Percentiles rank a stretch among this genome's conserved stretches.
phyloP scores from a whole-genome alignment of 108 stramenopile genomes.

The Hondaea fermentalgiana region DNA sequence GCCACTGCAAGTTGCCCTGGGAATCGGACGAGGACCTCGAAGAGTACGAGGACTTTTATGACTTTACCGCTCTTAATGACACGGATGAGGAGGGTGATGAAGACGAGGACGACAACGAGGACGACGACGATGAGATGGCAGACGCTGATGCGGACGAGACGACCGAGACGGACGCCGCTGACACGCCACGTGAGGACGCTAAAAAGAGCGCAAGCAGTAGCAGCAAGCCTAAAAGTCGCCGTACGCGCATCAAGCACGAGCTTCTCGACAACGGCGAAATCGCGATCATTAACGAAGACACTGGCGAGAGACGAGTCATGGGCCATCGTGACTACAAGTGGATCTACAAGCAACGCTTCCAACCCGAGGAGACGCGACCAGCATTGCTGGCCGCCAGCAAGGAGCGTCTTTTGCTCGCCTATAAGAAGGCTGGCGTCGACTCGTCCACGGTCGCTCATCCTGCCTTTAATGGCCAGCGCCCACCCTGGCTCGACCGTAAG shows the following conservation, averaged over 20 bases:
- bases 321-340: neutral
- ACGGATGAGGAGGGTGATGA: neutral
- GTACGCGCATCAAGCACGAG: neutral
- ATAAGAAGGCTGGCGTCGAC: neutral
- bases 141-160: neutral
- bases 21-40: neutral
- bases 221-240: neutral
- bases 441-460: neutral
- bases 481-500: neutral
- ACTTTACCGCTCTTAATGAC: neutral
- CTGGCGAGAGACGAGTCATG: neutral
- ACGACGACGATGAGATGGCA: neutral
- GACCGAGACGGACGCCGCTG: neutral
- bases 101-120: neutral
- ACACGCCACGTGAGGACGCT: neutral
- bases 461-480: neutral
- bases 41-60: constrained; percentile 12
- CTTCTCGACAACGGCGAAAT: neutral
- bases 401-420: constrained; percentile 5
- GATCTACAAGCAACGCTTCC: neutral
- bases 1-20: constrained; percentile 7
- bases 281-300: neutral
- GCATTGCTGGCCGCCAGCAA: neutral
- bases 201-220: neutral
- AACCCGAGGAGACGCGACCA: neutral